Percentiles rank a stretch among this genome's conserved stretches.
These are phyloP conservation scores for Puccinia novopanici DNA, from an alignment of 1,284 basidiomycete species.

Conservation along the genomic window DNA sequence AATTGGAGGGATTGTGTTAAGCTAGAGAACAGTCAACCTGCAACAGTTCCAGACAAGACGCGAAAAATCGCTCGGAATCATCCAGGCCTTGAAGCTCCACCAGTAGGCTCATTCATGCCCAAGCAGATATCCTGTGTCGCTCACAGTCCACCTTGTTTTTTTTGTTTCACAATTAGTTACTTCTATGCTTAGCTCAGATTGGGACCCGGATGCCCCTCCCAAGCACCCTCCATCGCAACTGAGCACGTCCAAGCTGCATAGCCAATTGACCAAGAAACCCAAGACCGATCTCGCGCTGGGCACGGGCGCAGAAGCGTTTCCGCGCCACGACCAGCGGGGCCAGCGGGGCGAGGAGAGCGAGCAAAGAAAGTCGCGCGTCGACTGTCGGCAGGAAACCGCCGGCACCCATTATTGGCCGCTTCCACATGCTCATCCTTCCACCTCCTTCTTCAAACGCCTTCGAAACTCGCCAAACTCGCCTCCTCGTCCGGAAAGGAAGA, in stretches of 20 bases:
- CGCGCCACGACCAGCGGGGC: neutral
- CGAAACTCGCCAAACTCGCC: neutral
- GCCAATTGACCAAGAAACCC: neutral
- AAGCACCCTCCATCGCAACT: neutral
- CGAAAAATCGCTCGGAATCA: neutral
- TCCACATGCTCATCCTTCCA: neutral
- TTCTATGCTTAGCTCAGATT: conserved; percentile 15
- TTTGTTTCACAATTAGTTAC: no score
- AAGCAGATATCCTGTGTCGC: no score
- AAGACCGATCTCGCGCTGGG: neutral
- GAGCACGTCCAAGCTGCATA: neutral
- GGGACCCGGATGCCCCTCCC: neutral
- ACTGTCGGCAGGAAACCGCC: neutral
- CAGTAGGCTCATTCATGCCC: neutral
- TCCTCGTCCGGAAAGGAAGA: neutral
- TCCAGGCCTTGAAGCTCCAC: neutral
- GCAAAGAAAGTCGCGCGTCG: conserved; percentile 8
- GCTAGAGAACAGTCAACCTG: no score
- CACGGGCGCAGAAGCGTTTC: neutral
- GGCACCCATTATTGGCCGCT: neutral
- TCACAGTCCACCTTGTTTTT: neutral
- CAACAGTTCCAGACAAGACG: conserved; percentile 8
- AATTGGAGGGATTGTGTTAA: no score
- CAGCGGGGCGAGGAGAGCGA: neutral
- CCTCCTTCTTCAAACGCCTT: neutral